Evolutionary conservation across 768 basidiomycete species (phyloP), one percentile per base, ranked within the genome.

Genomic region (Podaxis carcinomalis): DNA sequence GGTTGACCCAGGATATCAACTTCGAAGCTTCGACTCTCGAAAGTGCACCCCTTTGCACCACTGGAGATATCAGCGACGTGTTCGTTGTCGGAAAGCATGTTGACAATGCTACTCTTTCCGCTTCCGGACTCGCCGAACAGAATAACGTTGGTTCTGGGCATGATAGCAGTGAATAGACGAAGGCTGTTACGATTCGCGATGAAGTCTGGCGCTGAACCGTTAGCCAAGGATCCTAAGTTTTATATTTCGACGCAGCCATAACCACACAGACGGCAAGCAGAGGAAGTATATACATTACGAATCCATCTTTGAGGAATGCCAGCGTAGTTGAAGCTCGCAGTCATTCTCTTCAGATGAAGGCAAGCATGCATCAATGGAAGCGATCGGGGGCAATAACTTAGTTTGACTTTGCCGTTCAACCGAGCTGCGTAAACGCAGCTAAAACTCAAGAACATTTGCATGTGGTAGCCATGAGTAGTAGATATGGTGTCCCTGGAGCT

Each of bases 71-170:
- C 55, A 35, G 77, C 76, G 28, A 68, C 50, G 0, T 67, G 51
- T 1, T 56, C 32, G 16, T 44, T 36, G 32, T 28, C 6, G 9
- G 51, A 51, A 51, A 78, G 66, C 70, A 76, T 71, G 63, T 76
- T 74, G 58, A 78, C 67, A 14, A 68, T 50, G 7, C 68, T 69
- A 44, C 66, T 68, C 40, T 71, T 71, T 25, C 70, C 68, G 14
- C 64, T 56, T 2, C 77, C 76, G 0, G 73, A 70, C 59, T 77
- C 74, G 0, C 77, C 77, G 40, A 78, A 78, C 16, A 78, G 60
- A 37, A 78, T 62, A 40, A 77, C 55, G 53, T 74, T 74, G 36
- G 51, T 39, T 25, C 46, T 36, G 3, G 42, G 23, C 54, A 42
- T 50, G 55, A 4, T n/a, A 35, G n/a, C 5, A 25, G 19, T 5